These are phyloP conservation scores for Crotalaria pallida DNA, from an alignment of 306 rosid genomes.

Conservation along the genomic window DNA sequence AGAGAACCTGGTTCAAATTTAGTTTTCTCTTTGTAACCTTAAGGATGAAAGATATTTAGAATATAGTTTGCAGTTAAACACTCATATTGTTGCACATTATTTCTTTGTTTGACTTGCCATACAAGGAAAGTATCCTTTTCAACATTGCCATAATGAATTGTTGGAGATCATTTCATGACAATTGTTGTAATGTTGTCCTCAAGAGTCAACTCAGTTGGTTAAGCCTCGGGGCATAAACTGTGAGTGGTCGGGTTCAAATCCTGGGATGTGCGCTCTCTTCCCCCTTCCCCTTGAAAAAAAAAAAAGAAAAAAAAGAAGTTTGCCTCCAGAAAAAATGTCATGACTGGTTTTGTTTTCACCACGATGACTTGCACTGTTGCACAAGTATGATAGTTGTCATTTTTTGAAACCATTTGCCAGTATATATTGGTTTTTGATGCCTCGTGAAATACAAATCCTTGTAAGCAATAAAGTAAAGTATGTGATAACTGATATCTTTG, in stretches of 20 bases:
- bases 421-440: neutral
- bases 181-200: too few relatives aligned
- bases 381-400: neutral
- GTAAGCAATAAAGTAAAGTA: neutral
- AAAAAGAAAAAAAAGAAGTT: too few relatives aligned
- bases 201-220: too few relatives aligned
- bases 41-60: neutral
- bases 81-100: neutral
- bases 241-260: too few relatives aligned
- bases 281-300: too few relatives aligned
- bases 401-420: neutral
- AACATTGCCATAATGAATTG: neutral
- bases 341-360: neutral
- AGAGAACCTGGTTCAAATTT: neutral
- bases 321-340: too few relatives aligned
- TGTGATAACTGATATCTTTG: neutral
- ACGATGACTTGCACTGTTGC: neutral
- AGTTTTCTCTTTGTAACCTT: neutral
- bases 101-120: neutral
- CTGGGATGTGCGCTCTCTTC: too few relatives aligned
- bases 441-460: neutral
- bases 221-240: too few relatives aligned
- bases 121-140: neutral
- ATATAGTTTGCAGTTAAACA: neutral
- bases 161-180: constrained; percentile 2